Conservation (phyloP, 164 flowering plant genomes). For the Dillenia turbinata region DNA sequence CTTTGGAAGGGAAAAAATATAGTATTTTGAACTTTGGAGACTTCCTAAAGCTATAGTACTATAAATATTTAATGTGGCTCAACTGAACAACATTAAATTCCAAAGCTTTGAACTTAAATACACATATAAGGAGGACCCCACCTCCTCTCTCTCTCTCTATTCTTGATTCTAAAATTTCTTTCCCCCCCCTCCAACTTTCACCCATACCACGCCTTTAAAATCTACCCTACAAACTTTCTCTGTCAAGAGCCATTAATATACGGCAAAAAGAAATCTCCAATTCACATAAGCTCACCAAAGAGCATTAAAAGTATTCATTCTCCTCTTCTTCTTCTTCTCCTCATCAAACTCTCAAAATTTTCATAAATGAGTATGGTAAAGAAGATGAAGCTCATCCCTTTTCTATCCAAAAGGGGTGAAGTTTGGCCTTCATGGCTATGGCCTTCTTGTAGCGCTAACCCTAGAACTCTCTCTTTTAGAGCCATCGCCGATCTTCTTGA, state of each 20-base stretch:
- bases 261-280: slow-evolving; percentile 7
- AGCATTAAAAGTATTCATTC: slow-evolving; percentile 1
- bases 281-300: neutral
- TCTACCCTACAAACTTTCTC: slow-evolving; percentile 10
- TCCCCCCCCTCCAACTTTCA: neutral
- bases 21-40: no score
- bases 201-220: slow-evolving; percentile 16
- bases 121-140: slow-evolving; percentile 17
- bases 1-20: no score
- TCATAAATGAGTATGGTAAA: slow-evolving; percentile 17
- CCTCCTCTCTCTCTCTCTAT: slow-evolving; percentile 6
- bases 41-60: neutral
- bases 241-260: slow-evolving; percentile 22
- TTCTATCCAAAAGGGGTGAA: slow-evolving; percentile 20
- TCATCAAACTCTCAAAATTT: neutral
- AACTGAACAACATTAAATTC: slow-evolving; percentile 22
- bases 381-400: slow-evolving; percentile 20
- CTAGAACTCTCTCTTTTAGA: slow-evolving; percentile 68
- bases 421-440: slow-evolving; percentile 56
- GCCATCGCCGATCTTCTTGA: slow-evolving; percentile 8
- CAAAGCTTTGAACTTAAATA: slow-evolving; percentile 16
- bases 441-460: slow-evolving; percentile 55
- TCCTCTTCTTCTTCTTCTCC: slow-evolving; percentile 6
- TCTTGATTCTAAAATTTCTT: slow-evolving; percentile 5
- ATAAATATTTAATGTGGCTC: slow-evolving; percentile 5